Base-by-base conservation (phyloP, 306 rosid genomes). In the Ziziphus jujuba region DNA sequence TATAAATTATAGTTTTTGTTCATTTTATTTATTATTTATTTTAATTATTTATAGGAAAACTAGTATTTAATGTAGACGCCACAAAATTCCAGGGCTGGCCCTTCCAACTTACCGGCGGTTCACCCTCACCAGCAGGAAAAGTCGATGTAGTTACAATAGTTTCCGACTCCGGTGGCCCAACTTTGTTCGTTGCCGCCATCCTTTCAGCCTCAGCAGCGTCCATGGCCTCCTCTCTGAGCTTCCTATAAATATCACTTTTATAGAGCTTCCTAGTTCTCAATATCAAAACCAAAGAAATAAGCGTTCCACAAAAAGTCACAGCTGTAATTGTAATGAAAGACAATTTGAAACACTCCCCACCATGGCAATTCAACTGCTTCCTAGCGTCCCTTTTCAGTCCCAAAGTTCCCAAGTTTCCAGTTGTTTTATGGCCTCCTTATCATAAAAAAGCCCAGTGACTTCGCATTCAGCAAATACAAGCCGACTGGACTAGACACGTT, bases 391-490 rank as follows among this genome's bases (percentile, higher is more conserved):
- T 61, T 2, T 17, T 13, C 6, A 61, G 2, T 23, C 78, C 67
- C 55, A 54, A n/a, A n/a, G n/a, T n/a, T n/a, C n/a, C n/a, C n/a
- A 49, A 24, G 66, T 65, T 6, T 3, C 34, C 33, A 79, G 33
- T 7, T 79, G 83, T 55, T 47, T 69, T 66, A n/a, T 43, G 20
- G 72, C 83, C 15, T 69, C 71, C 55, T 17, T 64, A 33, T 79
- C 78, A 40, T 78, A 72, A 7, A 72, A 70, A 61, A 34, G 35
- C 4, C 75, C 71, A 0, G 71, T 61, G 9, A 78, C 63, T 51
- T 78, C 51, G 72, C 82, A 31, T 78, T 78, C 25, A 78, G 24
- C 16, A 71, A 38, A 50, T 72, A 77, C n/a, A 70, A 61, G 11
- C 82, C 74, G 7, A 72, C 50, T 9, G 71, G 82, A 6, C 78